Conservation (phyloP, 2,329 filamentous ascomycete species). For the Fusarium penzigii region DNA sequence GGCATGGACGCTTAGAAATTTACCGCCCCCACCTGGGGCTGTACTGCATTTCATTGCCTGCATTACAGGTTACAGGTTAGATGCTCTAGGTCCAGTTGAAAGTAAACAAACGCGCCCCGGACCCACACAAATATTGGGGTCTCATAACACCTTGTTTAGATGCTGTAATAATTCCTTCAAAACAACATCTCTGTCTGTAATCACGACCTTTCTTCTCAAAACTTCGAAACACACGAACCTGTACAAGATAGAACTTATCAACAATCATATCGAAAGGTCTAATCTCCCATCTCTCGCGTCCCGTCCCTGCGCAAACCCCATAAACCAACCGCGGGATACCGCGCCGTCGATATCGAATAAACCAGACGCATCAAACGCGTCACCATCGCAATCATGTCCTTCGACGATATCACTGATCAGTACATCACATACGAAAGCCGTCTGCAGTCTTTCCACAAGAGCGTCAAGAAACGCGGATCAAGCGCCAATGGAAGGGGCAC, state of each 20-base stretch:
- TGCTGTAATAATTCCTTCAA: slow-evolving; percentile 20
- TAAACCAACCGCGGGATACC: slow-evolving; percentile 11
- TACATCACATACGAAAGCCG: slow-evolving; percentile 73
- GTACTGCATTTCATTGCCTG: no score
- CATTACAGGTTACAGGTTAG: background rate
- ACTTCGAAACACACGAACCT: background rate
- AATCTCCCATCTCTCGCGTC: background rate
- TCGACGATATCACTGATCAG: slow-evolving; percentile 42
- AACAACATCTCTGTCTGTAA: slow-evolving; percentile 10
- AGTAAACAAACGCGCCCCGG: slow-evolving; percentile 38
- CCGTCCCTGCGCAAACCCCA: background rate
- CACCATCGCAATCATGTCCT: slow-evolving; percentile 30
- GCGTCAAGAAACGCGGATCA: slow-evolving; percentile 70
- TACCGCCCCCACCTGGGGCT: background rate
- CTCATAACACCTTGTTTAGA: slow-evolving; percentile 10
- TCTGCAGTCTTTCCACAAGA: slow-evolving; percentile 74
- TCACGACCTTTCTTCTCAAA: background rate
- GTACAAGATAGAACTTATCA: no score
- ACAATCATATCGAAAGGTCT: no score
- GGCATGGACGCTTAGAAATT: background rate
- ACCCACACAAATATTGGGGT: slow-evolving; percentile 17
- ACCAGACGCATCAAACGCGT: slow-evolving; percentile 21
- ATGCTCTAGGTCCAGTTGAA: slow-evolving; percentile 14
- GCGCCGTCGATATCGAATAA: slow-evolving; percentile 17
- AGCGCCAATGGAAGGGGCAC: slow-evolving; percentile 52